Conservation (phyloP, 345 rosid genomes). For the Cardamine occulta region DNA sequence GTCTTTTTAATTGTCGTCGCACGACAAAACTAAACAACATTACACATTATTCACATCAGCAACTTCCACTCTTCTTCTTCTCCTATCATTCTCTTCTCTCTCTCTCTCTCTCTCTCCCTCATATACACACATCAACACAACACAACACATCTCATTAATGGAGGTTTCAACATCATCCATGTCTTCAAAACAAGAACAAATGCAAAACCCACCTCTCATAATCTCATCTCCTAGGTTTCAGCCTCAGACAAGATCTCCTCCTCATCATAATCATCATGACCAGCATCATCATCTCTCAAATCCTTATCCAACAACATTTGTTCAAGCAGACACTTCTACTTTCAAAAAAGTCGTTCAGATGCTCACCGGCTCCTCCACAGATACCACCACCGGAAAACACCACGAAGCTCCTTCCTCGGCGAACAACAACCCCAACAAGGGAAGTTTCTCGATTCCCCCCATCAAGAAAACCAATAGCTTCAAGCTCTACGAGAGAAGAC, state of each 20-base stretch:
- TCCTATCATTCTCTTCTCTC: conserved; percentile 34
- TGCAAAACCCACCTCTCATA: conserved; percentile 56
- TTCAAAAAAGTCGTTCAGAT: conserved; percentile 93
- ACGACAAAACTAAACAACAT: conserved; percentile 44
- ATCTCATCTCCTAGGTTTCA: conserved; percentile 56
- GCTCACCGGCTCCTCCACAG: conserved; percentile 76
- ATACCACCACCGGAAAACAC: conserved; percentile 60
- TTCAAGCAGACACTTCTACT: conserved; percentile 80
- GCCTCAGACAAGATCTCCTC: conserved; percentile 44
- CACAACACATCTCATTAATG: conserved; percentile 47
- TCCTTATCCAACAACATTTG: conserved; percentile 95
- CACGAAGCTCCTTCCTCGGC: conserved; percentile 48
- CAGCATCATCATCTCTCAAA: conserved; percentile 57
- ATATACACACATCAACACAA: conserved; percentile 21
- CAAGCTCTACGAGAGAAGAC: conserved; percentile 94
- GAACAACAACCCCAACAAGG: conserved; percentile 33
- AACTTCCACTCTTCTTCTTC: conserved; percentile 44
- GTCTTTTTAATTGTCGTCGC: conserved; percentile 46
- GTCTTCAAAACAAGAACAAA: conserved; percentile 50
- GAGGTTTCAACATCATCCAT: conserved; percentile 53
- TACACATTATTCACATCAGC: conserved; percentile 45
- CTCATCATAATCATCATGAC: conserved; percentile 69
- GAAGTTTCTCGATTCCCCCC: conserved; percentile 64
- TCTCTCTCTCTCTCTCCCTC: conserved; percentile 27
- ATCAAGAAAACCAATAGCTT: conserved; percentile 59